Evolutionary conservation across 148 eudicot genomes (phyloP), one percentile per base, ranked within the genome.

Genomic region (Linanthus parryae): DNA sequence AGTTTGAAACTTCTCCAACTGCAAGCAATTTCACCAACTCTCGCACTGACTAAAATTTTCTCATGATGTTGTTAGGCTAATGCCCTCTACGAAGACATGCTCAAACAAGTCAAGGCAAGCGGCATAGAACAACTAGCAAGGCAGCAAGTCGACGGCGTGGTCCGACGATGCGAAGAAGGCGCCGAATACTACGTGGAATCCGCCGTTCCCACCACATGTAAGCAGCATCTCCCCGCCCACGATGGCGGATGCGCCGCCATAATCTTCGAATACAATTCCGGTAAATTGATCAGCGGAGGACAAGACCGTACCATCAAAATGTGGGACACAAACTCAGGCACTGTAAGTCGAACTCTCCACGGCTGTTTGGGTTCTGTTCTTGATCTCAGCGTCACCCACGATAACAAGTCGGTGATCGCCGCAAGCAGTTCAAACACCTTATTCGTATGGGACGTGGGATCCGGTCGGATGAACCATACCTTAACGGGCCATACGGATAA

Each of bases 111-210:
- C 13, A 87, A 72, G 66, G 81, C 73, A 46, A 79, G 68, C 46
- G 74, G 77, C 33, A 77, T 87, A 48, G 76, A 83, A 43, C 79
- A 78, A 57, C 81, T 84, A 41, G 98, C 98, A 44, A 75, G 84
- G 51, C 84, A 79, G 57, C 98, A 92, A 73, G 98, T 92, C 23
- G 98, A 92, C 57, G 98, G 98, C 12, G 80, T 92, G 27, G 85
- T 92, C 61, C 94, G 94, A 56, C 94, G 62, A 58, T 68, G 87
- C 55, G 96, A 92, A 73, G 97, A 89, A 58, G 94, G 95, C 50
- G 87, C 96, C 0, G 96, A 84, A 56, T 81, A 55, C 55, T 84
- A 74, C 27, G 73, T 71, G 9, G 98, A 92, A 54, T 79, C 98
- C 30, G 59, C 65, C 8, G 33, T 92, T 34, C 98, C 98, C 25